Evolutionary conservation across 208 protist species (phyloP).

Genomic region (Wallacemonas rigidus): DNA sequence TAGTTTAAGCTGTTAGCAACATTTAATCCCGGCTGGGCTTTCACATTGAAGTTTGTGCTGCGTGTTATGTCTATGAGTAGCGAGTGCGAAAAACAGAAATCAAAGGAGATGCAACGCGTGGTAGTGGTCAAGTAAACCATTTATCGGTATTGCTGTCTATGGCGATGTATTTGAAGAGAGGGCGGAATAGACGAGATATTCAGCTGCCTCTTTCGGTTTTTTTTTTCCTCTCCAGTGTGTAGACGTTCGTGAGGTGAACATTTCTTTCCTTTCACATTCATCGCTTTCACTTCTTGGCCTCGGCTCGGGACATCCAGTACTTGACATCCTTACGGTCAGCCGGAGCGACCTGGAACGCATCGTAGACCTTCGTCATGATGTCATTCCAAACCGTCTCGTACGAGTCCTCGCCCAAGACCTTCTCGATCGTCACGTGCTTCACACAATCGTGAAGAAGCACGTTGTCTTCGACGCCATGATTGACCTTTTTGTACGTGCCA

Average conservation of each 20-base stretch:
- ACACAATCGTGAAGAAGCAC: conserved; percentile 89
- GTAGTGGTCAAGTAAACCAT: not conserved
- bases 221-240: not conserved
- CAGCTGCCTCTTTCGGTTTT: not conserved
- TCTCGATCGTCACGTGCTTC: conserved; percentile 52
- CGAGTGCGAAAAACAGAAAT: conserved; percentile 10
- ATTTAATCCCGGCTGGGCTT: too few relatives aligned
- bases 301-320: conserved; percentile 50
- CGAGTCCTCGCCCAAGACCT: conserved; percentile 51
- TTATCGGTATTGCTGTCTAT: not conserved
- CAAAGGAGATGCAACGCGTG: not conserved
- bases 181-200: too few relatives aligned
- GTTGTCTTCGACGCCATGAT: conserved; percentile 90
- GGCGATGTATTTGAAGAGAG: conserved; percentile 1
- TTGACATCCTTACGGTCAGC: conserved; percentile 45
- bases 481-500: conserved; percentile 89
- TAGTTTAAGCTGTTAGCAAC: too few relatives aligned
- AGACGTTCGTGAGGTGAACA: too few relatives aligned
- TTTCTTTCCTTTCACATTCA: too few relatives aligned
- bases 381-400: conserved; percentile 57
- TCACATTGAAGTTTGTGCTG: not conserved
- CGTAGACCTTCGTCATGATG: conserved; percentile 84
- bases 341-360: conserved; percentile 73
- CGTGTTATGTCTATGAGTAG: conserved; percentile 1
- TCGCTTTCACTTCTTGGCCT: conserved; percentile 18